Evolutionary conservation across 108 stramenopile genomes (phyloP).

Genomic region (Fistulifera solaris): DNA sequence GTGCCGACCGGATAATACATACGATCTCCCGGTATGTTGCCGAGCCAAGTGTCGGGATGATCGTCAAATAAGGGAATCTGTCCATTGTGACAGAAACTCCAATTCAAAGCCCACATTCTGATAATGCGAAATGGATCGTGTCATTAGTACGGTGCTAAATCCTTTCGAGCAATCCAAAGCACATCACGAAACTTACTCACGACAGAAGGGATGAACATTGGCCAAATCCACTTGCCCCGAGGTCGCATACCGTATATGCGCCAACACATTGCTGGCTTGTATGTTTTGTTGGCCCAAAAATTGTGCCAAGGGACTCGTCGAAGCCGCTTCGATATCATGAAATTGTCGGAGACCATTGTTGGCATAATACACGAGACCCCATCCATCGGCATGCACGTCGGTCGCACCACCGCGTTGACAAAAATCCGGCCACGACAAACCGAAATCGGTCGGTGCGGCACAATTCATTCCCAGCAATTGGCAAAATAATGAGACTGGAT

Average conservation of each 20-base stretch:
- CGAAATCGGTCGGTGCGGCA: slow-evolving; percentile 69
- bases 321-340: slow-evolving; percentile 51
- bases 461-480: slow-evolving; percentile 75
- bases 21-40: background rate
- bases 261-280: slow-evolving; percentile 60
- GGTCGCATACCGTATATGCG: slow-evolving; percentile 84
- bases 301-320: slow-evolving; percentile 49
- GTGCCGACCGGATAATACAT: slow-evolving; percentile 67
- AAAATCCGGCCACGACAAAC: slow-evolving; percentile 66
- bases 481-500: slow-evolving; percentile 28
- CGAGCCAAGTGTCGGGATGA: slow-evolving; percentile 2
- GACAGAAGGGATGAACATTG: slow-evolving; percentile 80
- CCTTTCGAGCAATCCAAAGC: slow-evolving; percentile 27
- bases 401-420: slow-evolving; percentile 73
- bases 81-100: slow-evolving; percentile 78
- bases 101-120: slow-evolving; percentile 32
- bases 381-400: slow-evolving; percentile 78
- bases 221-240: slow-evolving; percentile 53
- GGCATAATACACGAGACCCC: slow-evolving; percentile 67
- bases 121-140: too few relatives aligned
- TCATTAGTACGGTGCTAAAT: slow-evolving; percentile 3
- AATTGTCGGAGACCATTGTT: slow-evolving; percentile 52
- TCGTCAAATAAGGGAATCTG: slow-evolving; percentile 50
- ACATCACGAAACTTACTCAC: slow-evolving; percentile 27
- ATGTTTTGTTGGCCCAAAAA: slow-evolving; percentile 47